Percentiles rank a stretch among this genome's conserved stretches.
Conservation (phyloP, 2,329 filamentous ascomycete genomes). For the Paracoccidioides brasiliensis region DNA sequence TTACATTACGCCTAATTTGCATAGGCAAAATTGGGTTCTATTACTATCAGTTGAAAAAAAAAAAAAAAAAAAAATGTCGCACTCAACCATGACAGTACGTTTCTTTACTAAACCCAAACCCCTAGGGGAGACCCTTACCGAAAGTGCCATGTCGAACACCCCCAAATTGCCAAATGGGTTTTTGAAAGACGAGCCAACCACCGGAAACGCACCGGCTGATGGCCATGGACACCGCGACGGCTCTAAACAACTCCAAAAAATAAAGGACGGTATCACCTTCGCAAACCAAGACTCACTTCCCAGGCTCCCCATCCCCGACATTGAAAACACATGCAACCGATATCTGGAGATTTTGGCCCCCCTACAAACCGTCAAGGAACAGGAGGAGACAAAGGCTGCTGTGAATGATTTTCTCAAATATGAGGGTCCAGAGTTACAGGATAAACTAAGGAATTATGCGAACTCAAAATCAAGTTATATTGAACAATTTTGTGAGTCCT, state of each 20-base stretch:
- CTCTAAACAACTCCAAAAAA: constrained; percentile 36
- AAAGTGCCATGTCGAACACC: constrained; percentile 17
- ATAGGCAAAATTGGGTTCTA: background rate
- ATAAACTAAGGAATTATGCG: constrained; percentile 81
- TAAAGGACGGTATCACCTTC: constrained; percentile 65
- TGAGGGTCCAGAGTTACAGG: constrained; percentile 75
- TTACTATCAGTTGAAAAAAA: constrained; percentile 11
- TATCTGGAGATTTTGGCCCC: constrained; percentile 71
- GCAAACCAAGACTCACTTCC: constrained; percentile 77
- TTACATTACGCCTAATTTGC: constrained; percentile 53
- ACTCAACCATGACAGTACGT: constrained; percentile 51
- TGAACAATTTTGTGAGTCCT: constrained; percentile 82
- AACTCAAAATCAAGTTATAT: constrained; percentile 89
- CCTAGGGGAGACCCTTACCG: constrained; percentile 54
- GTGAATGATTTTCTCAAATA: constrained; percentile 68
- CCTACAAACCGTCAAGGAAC: constrained; percentile 67
- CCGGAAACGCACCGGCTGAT: constrained; percentile 10
- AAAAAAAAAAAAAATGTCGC: constrained; percentile 46
- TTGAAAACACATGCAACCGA: constrained; percentile 62
- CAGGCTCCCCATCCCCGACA: constrained; percentile 82
- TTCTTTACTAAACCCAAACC: constrained; percentile 61
- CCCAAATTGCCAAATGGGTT: constrained; percentile 5
- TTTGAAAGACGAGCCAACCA: background rate
- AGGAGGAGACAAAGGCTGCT: constrained; percentile 66
- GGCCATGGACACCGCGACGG: background rate